Evolutionary conservation across 305 asterid genomes (phyloP), one percentile per base, ranked within the genome.

Genomic region (Fraxinus paxiana): DNA sequence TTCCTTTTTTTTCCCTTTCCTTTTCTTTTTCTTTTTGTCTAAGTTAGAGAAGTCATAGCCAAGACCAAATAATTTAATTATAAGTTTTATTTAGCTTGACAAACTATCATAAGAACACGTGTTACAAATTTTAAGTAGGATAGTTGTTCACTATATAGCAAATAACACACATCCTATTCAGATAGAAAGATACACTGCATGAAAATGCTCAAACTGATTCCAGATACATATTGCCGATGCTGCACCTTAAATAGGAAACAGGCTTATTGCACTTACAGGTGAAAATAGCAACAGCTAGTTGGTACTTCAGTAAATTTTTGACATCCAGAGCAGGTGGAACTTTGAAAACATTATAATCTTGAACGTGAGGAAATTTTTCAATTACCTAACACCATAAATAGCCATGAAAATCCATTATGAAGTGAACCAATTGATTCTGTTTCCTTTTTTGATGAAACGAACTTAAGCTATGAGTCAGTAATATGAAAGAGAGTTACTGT

Each of bases 281-380:
- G 75, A 89, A 85, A 46, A 85, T 79, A 75, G 92, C 98, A 88
- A 92, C 88, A 85, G 94, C 96, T 86, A 96, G 79, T 83, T 96
- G 98, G 84, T 87, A 87, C 78, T 94, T 96, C 84, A 92, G 85
- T 78, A 92, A 76, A 83, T 82, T 77, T 84, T 77, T 82, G 84
- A 81, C 88, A 81, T 94, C 92, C 79, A 86, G 65, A 81, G 67
- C 83, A 48, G 84, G 84, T 84, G 97, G 95, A 82, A 96, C 86
- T 72, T 75, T 87, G 78, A 91, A 89, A 83, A 92, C 80, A 80
- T 89, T 90, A 84, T 87, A 94, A 77, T 77, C 90, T 77, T 61
- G 85, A 73, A 96, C 86, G 84, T 94, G 98, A 73, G 98, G 98
- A 89, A 96, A 96, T 26, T 86, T 94, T 84, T 90, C 87, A 54